Conservation (phyloP, 2,329 filamentous ascomycete species). For the Claviceps africana region DNA sequence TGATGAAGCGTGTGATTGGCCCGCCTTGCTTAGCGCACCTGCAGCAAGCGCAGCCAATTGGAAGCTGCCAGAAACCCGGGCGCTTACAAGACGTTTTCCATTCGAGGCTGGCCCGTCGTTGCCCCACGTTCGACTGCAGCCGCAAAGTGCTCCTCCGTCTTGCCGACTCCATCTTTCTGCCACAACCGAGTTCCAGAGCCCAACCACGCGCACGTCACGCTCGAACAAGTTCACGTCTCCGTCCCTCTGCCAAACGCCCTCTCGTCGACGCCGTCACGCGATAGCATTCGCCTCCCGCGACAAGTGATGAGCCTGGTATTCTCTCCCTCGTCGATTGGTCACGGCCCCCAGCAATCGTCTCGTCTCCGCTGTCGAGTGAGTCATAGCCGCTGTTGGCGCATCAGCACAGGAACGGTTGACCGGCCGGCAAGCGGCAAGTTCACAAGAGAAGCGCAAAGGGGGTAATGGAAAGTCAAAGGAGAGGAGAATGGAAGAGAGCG, state of each 20-base stretch:
- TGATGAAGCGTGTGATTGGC: constrained; percentile 23
- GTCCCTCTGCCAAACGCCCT: background rate
- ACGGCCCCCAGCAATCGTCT: background rate
- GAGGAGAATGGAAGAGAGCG: background rate
- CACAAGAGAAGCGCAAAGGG: background rate
- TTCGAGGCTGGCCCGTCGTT: constrained; percentile 13
- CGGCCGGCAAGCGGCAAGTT: background rate
- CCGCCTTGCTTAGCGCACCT: constrained; percentile 12
- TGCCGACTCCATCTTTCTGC: background rate
- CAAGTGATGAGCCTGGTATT: background rate
- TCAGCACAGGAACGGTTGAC: background rate
- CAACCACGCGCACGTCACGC: constrained; percentile 18
- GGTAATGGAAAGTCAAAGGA: background rate
- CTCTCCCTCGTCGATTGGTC: background rate
- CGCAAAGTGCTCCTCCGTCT: constrained; percentile 6
- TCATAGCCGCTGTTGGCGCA: background rate
- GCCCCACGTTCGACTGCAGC: constrained; percentile 17
- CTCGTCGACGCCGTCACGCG: background rate
- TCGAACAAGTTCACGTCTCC: constrained; percentile 1
- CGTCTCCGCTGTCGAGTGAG: background rate
- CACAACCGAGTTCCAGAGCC: constrained; percentile 7
- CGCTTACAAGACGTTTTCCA: constrained; percentile 20
- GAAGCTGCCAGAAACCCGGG: constrained; percentile 17
- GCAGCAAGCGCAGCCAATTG: constrained; percentile 22
- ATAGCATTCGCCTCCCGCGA: background rate